Evolutionary conservation across 306 rosid species (phyloP).

Genomic region (Trifolium repens): DNA sequence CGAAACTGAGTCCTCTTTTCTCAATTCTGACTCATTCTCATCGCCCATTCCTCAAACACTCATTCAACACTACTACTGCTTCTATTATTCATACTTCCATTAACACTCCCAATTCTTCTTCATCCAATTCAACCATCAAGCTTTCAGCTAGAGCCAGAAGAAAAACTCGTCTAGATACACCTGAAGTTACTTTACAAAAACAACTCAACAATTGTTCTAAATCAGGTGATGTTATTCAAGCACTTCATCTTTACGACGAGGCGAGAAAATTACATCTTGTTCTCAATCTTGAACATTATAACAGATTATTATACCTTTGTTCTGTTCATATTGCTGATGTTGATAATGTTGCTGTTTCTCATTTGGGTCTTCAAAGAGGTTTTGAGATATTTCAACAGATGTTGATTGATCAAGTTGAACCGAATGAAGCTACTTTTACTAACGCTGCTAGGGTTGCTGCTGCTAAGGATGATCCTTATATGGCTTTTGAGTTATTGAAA

Average conservation of each 20-base stretch:
- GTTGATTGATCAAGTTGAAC: constrained; percentile 60
- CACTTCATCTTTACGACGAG: constrained; percentile 76
- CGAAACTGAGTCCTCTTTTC: constrained; percentile 55
- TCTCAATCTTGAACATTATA: constrained; percentile 60
- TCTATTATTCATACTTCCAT: background rate
- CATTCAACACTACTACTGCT: background rate
- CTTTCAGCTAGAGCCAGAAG: constrained; percentile 43
- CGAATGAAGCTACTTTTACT: constrained; percentile 85
- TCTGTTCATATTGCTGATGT: constrained; percentile 36
- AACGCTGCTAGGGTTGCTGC: constrained; percentile 82
- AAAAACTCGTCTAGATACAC: constrained; percentile 57
- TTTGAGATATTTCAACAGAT: constrained; percentile 79
- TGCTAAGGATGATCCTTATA: constrained; percentile 73
- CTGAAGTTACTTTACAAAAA: constrained; percentile 54
- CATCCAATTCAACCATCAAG: background rate
- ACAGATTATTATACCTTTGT: constrained; percentile 70
- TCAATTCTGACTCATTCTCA: constrained; percentile 51
- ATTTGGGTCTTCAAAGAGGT: constrained; percentile 61
- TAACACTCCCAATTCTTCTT: constrained; percentile 26
- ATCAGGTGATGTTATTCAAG: constrained; percentile 57
- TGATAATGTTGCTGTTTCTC: background rate
- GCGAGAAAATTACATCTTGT: constrained; percentile 54
- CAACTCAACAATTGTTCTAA: constrained; percentile 66
- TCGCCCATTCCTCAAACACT: constrained; percentile 41
- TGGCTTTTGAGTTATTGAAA: constrained; percentile 82